These are phyloP conservation scores for Scedosporium dehoogii DNA, from an alignment of 2,329 filamentous ascomycete species.

Conservation along the genomic window DNA sequence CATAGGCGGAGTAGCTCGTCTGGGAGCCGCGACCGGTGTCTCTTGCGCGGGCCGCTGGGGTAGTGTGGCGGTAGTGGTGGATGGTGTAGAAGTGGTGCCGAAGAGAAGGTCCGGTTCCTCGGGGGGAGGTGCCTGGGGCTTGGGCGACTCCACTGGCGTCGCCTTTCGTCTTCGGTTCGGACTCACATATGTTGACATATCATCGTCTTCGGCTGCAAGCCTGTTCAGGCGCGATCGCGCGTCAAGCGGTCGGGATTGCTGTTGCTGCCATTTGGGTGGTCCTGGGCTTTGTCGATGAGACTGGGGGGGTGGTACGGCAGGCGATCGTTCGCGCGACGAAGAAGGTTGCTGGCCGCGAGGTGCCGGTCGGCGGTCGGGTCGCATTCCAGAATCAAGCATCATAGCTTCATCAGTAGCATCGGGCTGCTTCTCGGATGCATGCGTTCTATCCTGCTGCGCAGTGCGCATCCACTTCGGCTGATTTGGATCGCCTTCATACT, in stretches of 20 bases:
- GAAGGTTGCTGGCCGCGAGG: neutral
- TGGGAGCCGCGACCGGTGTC: conserved; percentile 20
- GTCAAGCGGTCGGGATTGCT: neutral
- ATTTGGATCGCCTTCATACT: conserved; percentile 55
- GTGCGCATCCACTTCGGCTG: conserved; percentile 97
- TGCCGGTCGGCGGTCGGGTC: conserved; percentile 2
- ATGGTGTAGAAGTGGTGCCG: conserved; percentile 16
- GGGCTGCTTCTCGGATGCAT: conserved; percentile 21
- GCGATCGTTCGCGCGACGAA: conserved; percentile 35
- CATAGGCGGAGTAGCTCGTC: conserved; percentile 23
- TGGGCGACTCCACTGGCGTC: conserved; percentile 36
- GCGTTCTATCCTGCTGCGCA: conserved; percentile 37
- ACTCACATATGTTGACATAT: conserved; percentile 76
- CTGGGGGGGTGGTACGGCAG: conserved; percentile 21
- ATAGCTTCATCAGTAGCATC: conserved; percentile 62
- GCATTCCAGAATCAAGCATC: conserved; percentile 58
- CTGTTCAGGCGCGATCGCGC: conserved; percentile 51
- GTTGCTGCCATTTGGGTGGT: conserved; percentile 51
- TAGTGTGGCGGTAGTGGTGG: conserved; percentile 17
- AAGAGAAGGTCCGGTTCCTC: conserved; percentile 59
- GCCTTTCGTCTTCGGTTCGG: conserved; percentile 70
- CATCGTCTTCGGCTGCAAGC: conserved; percentile 69
- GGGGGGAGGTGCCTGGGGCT: conserved; percentile 24
- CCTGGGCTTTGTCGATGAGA: conserved; percentile 32
- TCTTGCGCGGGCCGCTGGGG: conserved; percentile 23